phyloP scores from a whole-genome alignment of 108 stramenopile genomes.

The Fistulifera pelliculosa region DNA sequence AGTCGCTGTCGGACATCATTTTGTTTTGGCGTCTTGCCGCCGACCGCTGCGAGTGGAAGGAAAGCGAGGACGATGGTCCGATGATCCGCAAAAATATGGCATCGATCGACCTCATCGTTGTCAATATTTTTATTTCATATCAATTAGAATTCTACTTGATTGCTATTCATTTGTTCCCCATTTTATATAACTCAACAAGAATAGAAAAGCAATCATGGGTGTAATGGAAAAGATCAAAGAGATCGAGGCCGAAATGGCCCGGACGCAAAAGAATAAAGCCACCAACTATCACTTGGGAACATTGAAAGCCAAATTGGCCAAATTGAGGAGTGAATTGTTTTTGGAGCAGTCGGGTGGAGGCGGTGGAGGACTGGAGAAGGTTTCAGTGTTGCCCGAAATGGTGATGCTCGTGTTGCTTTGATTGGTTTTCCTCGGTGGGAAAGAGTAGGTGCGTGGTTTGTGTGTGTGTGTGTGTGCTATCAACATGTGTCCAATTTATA shows the following conservation, averaged over 20 bases:
- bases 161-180: background rate
- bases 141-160: background rate
- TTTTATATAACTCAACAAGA: background rate
- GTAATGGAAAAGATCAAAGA: constrained; percentile 89
- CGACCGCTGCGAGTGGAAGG: too few species aligned
- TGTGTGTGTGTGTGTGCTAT: background rate
- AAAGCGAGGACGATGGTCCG: too few species aligned
- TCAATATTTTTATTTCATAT: too few species aligned
- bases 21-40: too few species aligned
- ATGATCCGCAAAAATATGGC: too few species aligned
- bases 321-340: constrained; percentile 90
- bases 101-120: too few species aligned
- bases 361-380: constrained; percentile 72
- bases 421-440: constrained; percentile 96
- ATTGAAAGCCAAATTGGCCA: constrained; percentile 97
- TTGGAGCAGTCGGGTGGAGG: constrained; percentile 81
- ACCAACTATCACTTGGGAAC: constrained; percentile 88
- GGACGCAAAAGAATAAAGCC: constrained; percentile 77
- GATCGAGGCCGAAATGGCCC: constrained; percentile 59
- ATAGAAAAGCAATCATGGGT: constrained; percentile 26
- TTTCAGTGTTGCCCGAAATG: constrained; percentile 89
- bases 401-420: constrained; percentile 95
- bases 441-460: background rate
- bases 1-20: too few species aligned
- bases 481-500: background rate